Base-by-base conservation (phyloP, 257 asterid genomes). In the Solanum appendiculatum region DNA sequence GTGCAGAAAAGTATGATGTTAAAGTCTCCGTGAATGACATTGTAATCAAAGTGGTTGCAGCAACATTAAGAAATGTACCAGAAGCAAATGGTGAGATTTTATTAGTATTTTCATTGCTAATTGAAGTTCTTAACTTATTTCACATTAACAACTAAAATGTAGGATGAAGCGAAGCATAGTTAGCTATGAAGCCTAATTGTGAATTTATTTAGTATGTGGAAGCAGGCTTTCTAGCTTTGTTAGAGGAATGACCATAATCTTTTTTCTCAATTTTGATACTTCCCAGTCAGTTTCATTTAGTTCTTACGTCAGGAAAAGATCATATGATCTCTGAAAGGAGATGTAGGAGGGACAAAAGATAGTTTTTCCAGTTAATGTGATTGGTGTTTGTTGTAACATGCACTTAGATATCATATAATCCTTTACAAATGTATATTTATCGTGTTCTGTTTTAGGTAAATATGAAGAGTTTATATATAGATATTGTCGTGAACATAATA, bases 11-110 rank as follows among this genome's bases (percentile, higher is more conserved):
- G 86, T 94, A 92, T 92, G 98, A 93, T 89, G 93, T 91, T 54
- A 95, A 95, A 93, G 99, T 97, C 86, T 97, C 99, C 18, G 99
- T 97, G 88, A 97, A 97, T 92, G 99, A 97, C 91, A 93, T 97
- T 83, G 96, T 97, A 90, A 92, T 97, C 94, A 97, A 97, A 92
- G 98, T 92, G 13, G 98, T 97, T 73, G 99, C 99, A 64, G 84
- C 89, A 90, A 98, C 98, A 33, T 90, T 96, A 91, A 95, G 91
- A 89, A 96, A 94, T 89, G 96, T 97, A 80, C 98, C 98, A 72
- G 96, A 95, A 91, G 99, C 99, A 88, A 97, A 97, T 92, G 99
- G 99, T 97, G 91, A 89, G 90, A 66, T 88, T 77, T 86, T 51
- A 9, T 34, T 14, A 14, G 60, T 46, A n/a, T 31, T 72, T 40